phyloP scores from a whole-genome alignment of 768 basidiomycete genomes.

The Pleurotus ostreatus region DNA sequence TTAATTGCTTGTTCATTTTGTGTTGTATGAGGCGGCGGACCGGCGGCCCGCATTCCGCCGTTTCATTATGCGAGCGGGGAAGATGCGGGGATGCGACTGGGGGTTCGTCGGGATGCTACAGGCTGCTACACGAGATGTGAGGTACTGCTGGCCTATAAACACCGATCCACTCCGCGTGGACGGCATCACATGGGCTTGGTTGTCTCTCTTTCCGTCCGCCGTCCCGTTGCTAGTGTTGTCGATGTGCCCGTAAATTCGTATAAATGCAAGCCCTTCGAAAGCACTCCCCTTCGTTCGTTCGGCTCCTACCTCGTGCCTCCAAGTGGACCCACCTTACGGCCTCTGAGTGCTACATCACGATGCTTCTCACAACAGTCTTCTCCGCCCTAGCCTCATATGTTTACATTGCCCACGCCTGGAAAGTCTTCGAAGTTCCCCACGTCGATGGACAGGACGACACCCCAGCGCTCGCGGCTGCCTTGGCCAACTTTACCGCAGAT shows the following conservation, averaged over 20 bases:
- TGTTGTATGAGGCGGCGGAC: too few relatives aligned
- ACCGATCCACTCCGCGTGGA: neutral
- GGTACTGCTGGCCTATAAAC: neutral
- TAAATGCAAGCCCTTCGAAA: too few relatives aligned
- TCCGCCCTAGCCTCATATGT: slow-evolving; percentile 19
- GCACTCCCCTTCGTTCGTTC: neutral
- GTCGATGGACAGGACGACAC: slow-evolving; percentile 45
- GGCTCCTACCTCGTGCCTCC: neutral
- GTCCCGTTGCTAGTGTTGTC: neutral
- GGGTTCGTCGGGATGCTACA: neutral
- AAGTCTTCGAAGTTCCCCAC: slow-evolving; percentile 50
- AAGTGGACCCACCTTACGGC: neutral
- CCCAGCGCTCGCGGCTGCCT: slow-evolving; percentile 39
- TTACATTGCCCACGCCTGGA: slow-evolving; percentile 32
- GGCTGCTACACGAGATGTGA: neutral
- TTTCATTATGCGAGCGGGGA: neutral
- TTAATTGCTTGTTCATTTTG: too few relatives aligned
- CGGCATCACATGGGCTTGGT: neutral
- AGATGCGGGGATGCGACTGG: neutral
- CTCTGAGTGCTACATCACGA: neutral
- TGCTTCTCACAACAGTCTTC: neutral
- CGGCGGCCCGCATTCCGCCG: neutral
- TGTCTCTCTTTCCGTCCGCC: neutral
- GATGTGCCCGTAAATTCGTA: too few relatives aligned
- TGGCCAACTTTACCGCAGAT: slow-evolving; percentile 35